These are phyloP conservation scores for Coemansia sp. DNA, from an alignment of 192 early-diverging fungal species.

Conservation along the genomic window DNA sequence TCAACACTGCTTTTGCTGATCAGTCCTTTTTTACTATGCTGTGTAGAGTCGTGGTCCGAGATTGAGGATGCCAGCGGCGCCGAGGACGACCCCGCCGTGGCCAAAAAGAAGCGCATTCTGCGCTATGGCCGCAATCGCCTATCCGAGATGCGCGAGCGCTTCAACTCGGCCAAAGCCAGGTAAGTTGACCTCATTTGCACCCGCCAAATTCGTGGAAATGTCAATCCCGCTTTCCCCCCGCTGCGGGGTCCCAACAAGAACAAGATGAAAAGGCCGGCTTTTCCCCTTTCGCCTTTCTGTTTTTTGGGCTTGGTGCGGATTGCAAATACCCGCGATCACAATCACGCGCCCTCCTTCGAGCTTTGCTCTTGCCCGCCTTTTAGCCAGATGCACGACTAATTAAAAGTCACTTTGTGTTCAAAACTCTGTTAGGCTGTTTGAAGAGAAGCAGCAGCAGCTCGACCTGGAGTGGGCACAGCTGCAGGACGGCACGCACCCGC, in stretches of 20 bases:
- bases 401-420: neutral
- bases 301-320: neutral
- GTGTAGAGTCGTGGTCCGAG: conserved; percentile 50
- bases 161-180: conserved; percentile 32
- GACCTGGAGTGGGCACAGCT: conserved; percentile 43
- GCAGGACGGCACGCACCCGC: conserved; percentile 40
- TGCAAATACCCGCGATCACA: neutral
- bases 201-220: neutral
- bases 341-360: neutral
- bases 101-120: conserved; percentile 42
- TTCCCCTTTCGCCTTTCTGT: neutral
- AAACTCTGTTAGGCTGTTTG: conserved; percentile 24
- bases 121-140: conserved; percentile 46
- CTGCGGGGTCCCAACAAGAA: neutral
- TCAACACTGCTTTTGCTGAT: neutral
- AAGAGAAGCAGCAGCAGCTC: conserved; percentile 39
- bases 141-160: conserved; percentile 39
- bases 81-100: conserved; percentile 27
- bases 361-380: neutral
- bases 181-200: conserved; percentile 13
- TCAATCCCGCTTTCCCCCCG: neutral
- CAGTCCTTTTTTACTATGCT: neutral
- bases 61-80: conserved; percentile 46
- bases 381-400: neutral
- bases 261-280: neutral